A percentile compares a stretch with the other conserved stretches of the same genome.
These are phyloP conservation scores for Luffa acutangula DNA, from an alignment of 306 rosid species.

Conservation along the genomic window DNA sequence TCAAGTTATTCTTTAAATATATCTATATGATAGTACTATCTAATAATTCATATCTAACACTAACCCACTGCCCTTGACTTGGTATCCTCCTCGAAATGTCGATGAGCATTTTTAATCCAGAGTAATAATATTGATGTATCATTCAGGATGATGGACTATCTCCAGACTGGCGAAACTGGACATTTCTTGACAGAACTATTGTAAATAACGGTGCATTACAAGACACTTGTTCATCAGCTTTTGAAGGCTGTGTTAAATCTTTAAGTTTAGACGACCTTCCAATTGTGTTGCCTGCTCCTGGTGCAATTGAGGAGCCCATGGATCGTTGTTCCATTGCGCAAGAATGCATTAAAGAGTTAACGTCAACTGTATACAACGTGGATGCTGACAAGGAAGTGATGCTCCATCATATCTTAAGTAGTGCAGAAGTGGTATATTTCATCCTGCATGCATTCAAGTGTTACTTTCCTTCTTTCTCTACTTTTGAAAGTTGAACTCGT, in stretches of 20 bases:
- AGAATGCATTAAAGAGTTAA: conserved; percentile 19
- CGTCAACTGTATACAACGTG: conserved; percentile 14
- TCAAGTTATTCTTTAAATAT: not conserved
- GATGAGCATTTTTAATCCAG: conserved; percentile 1
- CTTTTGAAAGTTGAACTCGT: not conserved
- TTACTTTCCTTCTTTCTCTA: not conserved
- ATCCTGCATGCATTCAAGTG: not conserved
- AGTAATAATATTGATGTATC: conserved; percentile 4
- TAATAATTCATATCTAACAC: not conserved
- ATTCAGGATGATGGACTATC: conserved; percentile 43
- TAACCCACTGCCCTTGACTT: not conserved
- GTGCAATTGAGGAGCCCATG: conserved; percentile 19
- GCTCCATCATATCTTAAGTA: conserved; percentile 11
- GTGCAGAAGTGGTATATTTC: conserved; percentile 32
- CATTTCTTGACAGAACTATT: conserved; percentile 23
- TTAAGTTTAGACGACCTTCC: conserved; percentile 43
- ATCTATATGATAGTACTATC: not conserved
- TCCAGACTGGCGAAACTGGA: conserved; percentile 68
- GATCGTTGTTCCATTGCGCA: conserved; percentile 24
- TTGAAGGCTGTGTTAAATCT: conserved; percentile 42
- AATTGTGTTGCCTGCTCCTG: conserved; percentile 15
- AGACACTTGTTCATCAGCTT: conserved; percentile 22
- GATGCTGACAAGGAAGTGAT: conserved; percentile 19
- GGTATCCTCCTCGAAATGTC: not conserved
- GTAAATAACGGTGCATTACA: conserved; percentile 14